Base-by-base conservation (phyloP, 2,329 filamentous ascomycete genomes). In the Macrophomina phaseolina region DNA sequence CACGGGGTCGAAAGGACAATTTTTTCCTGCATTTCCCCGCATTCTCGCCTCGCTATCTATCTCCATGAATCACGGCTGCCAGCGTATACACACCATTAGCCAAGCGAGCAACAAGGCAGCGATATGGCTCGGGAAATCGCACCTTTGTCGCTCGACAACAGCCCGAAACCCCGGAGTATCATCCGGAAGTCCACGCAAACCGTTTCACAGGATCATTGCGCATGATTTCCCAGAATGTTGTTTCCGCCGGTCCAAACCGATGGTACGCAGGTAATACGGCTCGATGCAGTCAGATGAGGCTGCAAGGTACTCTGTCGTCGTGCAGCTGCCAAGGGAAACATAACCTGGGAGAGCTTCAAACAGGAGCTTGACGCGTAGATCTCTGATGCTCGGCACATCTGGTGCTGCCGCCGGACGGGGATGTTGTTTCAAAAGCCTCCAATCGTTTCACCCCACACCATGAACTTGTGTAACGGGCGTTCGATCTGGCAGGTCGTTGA, bases 341-440 rank as follows among this genome's bases (percentile, higher is more conserved):
- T 5, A 38, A 9, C 42, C 58, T 32, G 58, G 42, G 9, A 6
- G 6, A 11, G 4, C 38, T 8, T 45, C 5, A 38, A 49, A 2
- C 36, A 45, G 58, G 11, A 4, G 46, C 38, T 36, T 38, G 30
- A 49, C 7, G 6, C 28, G 58, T 40, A 49, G 58, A 62, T 62
- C 58, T 49, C 28, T 30, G 9, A 36, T 18, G 5, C 42, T 62
- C 42, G 28, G 40, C 58, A 38, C 42, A 48, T 38, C 12, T 5
- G 16, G 7, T 30, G 5, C 30, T 28, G 9, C 38, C 58, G 34
- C 32, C 28, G 30, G 42, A 4, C 30, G 45, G 40, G 58, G 7
- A 14, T 46, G 8, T n/a, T 30, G 42, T 62, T 49, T 49, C 58
- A 62, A 62, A 49, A 49, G n/a, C 58, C 58, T 62, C 58, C 58